Percentiles rank a stretch among this genome's conserved stretches.
Evolutionary conservation across 495 filamentous ascomycete species (phyloP).

Genomic region (Usnea hakonensis): DNA sequence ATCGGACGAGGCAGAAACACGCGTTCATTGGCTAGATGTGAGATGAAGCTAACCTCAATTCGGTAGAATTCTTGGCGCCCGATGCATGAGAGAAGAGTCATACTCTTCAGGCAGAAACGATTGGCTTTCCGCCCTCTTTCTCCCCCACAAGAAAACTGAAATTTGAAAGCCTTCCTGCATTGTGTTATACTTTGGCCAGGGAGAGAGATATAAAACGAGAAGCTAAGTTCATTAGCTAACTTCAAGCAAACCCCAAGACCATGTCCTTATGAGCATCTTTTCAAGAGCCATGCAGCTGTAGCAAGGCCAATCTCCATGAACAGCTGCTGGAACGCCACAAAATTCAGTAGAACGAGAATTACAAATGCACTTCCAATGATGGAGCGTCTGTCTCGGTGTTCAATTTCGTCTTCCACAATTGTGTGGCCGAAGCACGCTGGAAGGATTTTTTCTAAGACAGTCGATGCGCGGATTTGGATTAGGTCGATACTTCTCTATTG

Average conservation of each 20-base stretch:
- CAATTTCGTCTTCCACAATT: too few relatives aligned
- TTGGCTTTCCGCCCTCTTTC: neutral
- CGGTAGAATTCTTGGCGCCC: conserved; percentile 7
- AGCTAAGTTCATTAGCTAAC: neutral
- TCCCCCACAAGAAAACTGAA: neutral
- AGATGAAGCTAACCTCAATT: neutral
- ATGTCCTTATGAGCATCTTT: neutral
- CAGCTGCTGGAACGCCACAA: neutral
- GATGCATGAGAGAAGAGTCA: conserved; percentile 11
- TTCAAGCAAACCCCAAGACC: neutral
- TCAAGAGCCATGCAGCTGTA: neutral
- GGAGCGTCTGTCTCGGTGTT: neutral
- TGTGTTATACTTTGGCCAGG: neutral
- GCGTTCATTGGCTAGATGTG: conserved; percentile 17
- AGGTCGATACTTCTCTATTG: neutral
- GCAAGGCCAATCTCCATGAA: neutral
- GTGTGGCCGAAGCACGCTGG: neutral
- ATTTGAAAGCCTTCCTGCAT: neutral
- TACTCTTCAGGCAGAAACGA: neutral
- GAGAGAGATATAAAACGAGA: neutral
- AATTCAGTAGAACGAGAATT: neutral
- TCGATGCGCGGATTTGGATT: neutral
- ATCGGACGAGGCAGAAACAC: neutral
- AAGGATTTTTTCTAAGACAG: neutral
- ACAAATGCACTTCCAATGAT: neutral